A percentile compares a stretch with the other conserved stretches of the same genome.
These are phyloP conservation scores for Calocera viscosa DNA, from an alignment of 768 basidiomycete species.

Conservation along the genomic window DNA sequence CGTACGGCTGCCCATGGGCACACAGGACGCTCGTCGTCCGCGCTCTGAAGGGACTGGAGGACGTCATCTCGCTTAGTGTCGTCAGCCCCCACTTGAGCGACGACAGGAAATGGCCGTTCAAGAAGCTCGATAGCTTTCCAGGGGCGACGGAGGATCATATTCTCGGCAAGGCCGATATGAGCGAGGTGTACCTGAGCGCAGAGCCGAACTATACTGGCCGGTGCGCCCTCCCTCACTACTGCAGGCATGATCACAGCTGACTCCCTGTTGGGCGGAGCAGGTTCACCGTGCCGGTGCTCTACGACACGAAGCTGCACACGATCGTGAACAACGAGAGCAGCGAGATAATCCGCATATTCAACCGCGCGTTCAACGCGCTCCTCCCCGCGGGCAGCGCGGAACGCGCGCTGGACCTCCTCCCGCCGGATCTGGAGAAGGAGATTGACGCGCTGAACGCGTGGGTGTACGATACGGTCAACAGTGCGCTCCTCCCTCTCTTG, in stretches of 20 bases:
- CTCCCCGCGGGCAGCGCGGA: conserved; percentile 51
- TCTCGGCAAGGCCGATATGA: conserved; percentile 54
- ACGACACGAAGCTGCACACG: conserved; percentile 77
- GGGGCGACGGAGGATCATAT: conserved; percentile 66
- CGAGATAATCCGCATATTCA: conserved; percentile 91
- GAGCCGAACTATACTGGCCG: conserved; percentile 60
- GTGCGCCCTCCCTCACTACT: conserved; percentile 27
- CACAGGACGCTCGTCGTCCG: conserved; percentile 78
- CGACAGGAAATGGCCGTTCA: conserved; percentile 74
- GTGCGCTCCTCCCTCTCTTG: conserved; percentile 32
- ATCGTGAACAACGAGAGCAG: conserved; percentile 94
- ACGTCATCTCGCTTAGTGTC: conserved; percentile 62
- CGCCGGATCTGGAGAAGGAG: conserved; percentile 50
- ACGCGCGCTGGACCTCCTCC: conserved; percentile 57
- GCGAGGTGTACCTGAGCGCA: conserved; percentile 72
- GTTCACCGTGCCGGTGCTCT: conserved; percentile 81
- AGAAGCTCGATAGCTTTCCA: conserved; percentile 51
- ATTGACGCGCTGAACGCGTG: conserved; percentile 79
- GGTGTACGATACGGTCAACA: conserved; percentile 77
- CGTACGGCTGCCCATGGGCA: conserved; percentile 88
- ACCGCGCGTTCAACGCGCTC: conserved; percentile 66
- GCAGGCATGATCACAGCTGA: neutral
- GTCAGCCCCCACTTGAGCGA: conserved; percentile 80
- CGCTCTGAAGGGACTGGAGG: conserved; percentile 83
- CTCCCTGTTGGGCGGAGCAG: conserved; percentile 21